These are phyloP conservation scores for Dalbergia cochinchinensis DNA, from an alignment of 306 rosid species.

Conservation along the genomic window DNA sequence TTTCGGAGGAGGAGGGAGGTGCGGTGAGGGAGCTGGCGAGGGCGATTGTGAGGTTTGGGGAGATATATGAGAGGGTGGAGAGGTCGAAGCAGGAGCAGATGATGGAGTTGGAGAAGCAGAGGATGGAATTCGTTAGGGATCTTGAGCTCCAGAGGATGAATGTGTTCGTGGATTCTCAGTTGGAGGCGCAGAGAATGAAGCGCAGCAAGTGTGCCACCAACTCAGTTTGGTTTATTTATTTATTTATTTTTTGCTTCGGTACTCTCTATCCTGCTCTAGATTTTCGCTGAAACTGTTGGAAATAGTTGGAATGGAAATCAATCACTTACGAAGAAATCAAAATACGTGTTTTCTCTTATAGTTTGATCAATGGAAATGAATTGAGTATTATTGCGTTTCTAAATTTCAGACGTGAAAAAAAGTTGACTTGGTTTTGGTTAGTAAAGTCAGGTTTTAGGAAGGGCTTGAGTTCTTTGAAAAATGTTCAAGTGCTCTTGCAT, in stretches of 20 bases:
- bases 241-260: neutral
- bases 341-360: neutral
- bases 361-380: neutral
- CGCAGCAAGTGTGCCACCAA: constrained; percentile 33
- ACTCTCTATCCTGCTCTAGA: neutral
- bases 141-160: constrained; percentile 60
- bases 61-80: constrained; percentile 61
- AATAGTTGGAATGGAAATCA: neutral
- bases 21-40: constrained; percentile 58
- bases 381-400: neutral
- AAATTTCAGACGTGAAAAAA: neutral
- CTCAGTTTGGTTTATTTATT: constrained; percentile 1
- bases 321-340: neutral
- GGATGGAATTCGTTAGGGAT: constrained; percentile 61
- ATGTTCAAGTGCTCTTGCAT: neutral
- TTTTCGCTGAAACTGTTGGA: too few relatives aligned
- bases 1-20: constrained; percentile 39
- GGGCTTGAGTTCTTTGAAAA: neutral
- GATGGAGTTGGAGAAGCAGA: constrained; percentile 65
- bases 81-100: constrained; percentile 52
- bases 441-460: neutral
- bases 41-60: constrained; percentile 60
- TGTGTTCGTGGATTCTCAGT: constrained; percentile 60
- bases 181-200: constrained; percentile 57
- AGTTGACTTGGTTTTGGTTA: neutral